phyloP scores from a whole-genome alignment of 2,329 filamentous ascomycete genomes.

The Aspergillus proliferans region DNA sequence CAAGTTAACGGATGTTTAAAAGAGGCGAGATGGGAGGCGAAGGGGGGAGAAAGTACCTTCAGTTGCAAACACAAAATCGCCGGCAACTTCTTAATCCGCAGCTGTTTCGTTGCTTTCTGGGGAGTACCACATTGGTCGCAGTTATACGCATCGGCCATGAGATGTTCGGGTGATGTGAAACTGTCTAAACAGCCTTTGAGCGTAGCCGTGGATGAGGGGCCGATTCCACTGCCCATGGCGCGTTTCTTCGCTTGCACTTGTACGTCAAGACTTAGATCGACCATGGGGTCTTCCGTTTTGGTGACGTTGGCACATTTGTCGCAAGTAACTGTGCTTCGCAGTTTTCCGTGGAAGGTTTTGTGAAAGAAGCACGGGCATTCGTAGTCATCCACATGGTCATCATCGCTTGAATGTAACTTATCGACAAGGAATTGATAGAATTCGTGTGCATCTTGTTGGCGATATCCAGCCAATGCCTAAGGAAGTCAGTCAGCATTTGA shows the following conservation, averaged over 20 bases:
- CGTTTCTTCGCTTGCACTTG: slow-evolving; percentile 60
- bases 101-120: slow-evolving; percentile 75
- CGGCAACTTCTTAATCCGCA: slow-evolving; percentile 76
- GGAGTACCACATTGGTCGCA: slow-evolving; percentile 70
- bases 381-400: slow-evolving; percentile 59
- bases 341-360: slow-evolving; percentile 87
- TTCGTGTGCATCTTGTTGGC: slow-evolving; percentile 94
- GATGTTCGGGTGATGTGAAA: slow-evolving; percentile 77
- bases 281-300: slow-evolving; percentile 77
- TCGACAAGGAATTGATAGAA: slow-evolving; percentile 95
- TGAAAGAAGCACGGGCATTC: slow-evolving; percentile 85
- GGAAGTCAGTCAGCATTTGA: slow-evolving; percentile 1
- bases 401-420: slow-evolving; percentile 73
- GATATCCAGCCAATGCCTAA: slow-evolving; percentile 74
- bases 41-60: slow-evolving; percentile 54
- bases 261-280: slow-evolving; percentile 85
- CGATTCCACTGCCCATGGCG: slow-evolving; percentile 33
- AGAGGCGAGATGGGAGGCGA: not conserved
- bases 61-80: slow-evolving; percentile 88
- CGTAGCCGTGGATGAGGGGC: slow-evolving; percentile 43
- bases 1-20: not conserved
- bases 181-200: slow-evolving; percentile 74
- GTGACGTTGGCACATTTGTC: slow-evolving; percentile 78
- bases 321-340: slow-evolving; percentile 85
- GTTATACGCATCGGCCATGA: slow-evolving; percentile 69